Conservation (phyloP, 148 eudicot species). For the Rhododendron henanense region DNA sequence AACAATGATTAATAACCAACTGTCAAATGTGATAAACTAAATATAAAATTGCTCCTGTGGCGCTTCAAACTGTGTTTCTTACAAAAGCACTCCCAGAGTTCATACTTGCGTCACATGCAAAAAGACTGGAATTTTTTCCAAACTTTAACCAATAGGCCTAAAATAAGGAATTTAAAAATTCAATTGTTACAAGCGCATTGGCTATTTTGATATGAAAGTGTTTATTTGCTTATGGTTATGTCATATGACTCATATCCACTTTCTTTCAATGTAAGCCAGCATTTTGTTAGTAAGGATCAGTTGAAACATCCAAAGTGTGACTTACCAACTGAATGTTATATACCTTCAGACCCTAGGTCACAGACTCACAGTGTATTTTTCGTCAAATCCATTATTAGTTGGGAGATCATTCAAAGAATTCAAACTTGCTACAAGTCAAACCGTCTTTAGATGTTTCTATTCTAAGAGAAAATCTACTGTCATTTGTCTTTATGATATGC, state of each 20-base stretch:
- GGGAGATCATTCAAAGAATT: neutral
- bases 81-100: neutral
- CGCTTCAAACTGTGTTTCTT: conserved; percentile 3
- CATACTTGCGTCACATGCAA: neutral
- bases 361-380: neutral
- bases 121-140: neutral
- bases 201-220: neutral
- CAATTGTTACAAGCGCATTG: neutral
- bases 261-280: neutral
- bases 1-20: neutral
- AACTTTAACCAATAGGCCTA: neutral
- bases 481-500: neutral
- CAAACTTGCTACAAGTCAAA: neutral
- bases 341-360: neutral
- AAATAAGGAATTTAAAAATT: too few species aligned
- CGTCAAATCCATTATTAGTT: neutral
- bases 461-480: neutral
- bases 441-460: neutral
- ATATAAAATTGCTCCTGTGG: neutral
- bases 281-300: neutral
- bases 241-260: neutral
- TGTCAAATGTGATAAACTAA: neutral
- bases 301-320: neutral
- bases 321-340: neutral
- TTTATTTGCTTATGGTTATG: neutral